These are phyloP conservation scores for Zymoseptoria ardabiliae DNA, from an alignment of 2,329 filamentous ascomycete genomes.

Conservation along the genomic window DNA sequence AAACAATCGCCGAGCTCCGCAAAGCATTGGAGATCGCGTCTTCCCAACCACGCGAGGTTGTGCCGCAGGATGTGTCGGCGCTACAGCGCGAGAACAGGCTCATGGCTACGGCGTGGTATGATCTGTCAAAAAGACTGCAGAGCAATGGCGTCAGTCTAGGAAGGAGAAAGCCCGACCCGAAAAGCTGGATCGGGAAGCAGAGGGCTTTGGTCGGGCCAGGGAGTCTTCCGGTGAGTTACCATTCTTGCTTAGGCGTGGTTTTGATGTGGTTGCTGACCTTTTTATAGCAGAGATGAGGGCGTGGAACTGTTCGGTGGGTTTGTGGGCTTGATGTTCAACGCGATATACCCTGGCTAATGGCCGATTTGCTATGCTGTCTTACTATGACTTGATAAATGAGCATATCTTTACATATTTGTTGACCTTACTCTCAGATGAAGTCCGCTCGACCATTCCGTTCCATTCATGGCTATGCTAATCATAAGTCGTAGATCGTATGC, in stretches of 20 bases:
- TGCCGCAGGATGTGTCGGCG: conserved; percentile 50
- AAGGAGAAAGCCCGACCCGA: conserved; percentile 64
- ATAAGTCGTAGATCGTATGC: conserved; percentile 1
- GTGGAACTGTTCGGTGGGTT: background rate
- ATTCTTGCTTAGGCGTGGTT: background rate
- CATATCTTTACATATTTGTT: background rate
- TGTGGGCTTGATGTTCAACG: background rate
- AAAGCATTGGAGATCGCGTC: conserved; percentile 21
- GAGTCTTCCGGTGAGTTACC: conserved; percentile 3
- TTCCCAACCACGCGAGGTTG: conserved; percentile 11
- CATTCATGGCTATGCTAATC: background rate
- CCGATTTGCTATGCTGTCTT: background rate
- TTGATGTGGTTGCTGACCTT: conserved; percentile 1
- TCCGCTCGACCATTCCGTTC: background rate
- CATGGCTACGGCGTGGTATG: conserved; percentile 80
- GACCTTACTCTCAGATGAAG: background rate
- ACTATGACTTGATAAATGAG: no score
- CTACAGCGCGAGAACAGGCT: conserved; percentile 71
- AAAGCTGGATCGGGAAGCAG: conserved; percentile 81
- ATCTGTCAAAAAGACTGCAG: conserved; percentile 68
- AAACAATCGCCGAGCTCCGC: conserved; percentile 23
- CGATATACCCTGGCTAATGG: conserved; percentile 3
- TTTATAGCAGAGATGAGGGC: background rate
- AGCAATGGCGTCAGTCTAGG: conserved; percentile 77
- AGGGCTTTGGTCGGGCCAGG: conserved; percentile 41